Evolutionary conservation across 108 stramenopile genomes (phyloP).

Genomic region (Cyclotella sp.): DNA sequence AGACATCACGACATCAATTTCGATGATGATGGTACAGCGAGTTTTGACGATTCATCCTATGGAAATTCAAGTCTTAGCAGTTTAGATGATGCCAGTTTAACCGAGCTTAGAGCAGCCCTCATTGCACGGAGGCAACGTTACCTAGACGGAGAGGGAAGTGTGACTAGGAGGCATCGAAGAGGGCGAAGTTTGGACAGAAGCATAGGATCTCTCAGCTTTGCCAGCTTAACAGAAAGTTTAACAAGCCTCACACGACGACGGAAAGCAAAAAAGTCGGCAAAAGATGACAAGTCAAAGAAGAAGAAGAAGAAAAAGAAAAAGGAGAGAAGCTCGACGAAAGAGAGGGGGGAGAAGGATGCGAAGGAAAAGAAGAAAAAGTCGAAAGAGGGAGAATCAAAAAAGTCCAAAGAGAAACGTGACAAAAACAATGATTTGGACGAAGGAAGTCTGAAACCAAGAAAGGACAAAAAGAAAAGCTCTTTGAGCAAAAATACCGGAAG

Average conservation of each 20-base stretch:
- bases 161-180: slow-evolving; percentile 7
- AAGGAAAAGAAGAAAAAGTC: slow-evolving; percentile 21
- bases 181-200: slow-evolving; percentile 19
- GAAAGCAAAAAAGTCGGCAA: slow-evolving; percentile 2
- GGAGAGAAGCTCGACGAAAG: neutral
- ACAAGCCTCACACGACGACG: slow-evolving; percentile 3
- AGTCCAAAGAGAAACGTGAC: neutral
- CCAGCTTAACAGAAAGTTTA: slow-evolving; percentile 28
- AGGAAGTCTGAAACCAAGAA: slow-evolving; percentile 12
- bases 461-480: slow-evolving; percentile 10
- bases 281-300: slow-evolving; percentile 23
- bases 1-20: slow-evolving; percentile 30
- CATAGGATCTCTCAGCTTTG: slow-evolving; percentile 25
- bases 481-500: neutral
- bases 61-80: slow-evolving; percentile 11
- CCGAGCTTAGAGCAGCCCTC: slow-evolving; percentile 8
- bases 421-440: slow-evolving; percentile 15
- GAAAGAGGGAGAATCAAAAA: slow-evolving; percentile 12
- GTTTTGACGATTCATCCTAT: slow-evolving; percentile 5
- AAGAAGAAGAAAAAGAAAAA: slow-evolving; percentile 22
- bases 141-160: slow-evolving; percentile 14
- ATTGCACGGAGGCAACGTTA: slow-evolving; percentile 13
- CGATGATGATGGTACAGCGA: slow-evolving; percentile 26
- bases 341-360: neutral
- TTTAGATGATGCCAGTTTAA: slow-evolving; percentile 14